These are phyloP conservation scores for Solanum arcanum DNA, from an alignment of 257 asterid species.

Conservation along the genomic window DNA sequence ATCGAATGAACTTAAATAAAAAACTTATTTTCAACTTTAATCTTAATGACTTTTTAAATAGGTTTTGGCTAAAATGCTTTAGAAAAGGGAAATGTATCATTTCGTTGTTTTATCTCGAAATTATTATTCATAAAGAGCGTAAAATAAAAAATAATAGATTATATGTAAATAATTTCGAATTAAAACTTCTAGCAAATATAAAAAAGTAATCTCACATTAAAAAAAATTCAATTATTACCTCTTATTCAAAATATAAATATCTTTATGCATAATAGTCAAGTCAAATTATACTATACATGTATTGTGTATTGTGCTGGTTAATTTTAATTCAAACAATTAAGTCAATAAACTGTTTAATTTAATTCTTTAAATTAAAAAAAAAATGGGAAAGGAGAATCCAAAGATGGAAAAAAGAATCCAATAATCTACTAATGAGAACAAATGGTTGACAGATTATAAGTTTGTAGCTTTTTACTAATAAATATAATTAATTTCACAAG, in stretches of 20 bases:
- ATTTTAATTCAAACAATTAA: not conserved
- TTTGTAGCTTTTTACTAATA: not conserved
- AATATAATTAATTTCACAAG: not conserved
- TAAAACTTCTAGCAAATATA: not conserved
- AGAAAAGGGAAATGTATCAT: not conserved
- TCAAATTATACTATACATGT: not conserved
- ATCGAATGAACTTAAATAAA: not conserved
- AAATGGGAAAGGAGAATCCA: not conserved
- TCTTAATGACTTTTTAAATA: not conserved
- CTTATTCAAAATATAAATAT: not conserved
- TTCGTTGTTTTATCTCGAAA: not conserved
- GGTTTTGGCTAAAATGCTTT: not conserved
- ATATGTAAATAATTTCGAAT: not conserved
- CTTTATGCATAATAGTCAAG: not conserved
- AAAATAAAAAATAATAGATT: not conserved
- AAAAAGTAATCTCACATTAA: not conserved
- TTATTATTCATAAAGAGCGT: not conserved
- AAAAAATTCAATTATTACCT: not conserved
- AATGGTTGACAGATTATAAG: not conserved
- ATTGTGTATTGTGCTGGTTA: not conserved
- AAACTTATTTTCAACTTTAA: not conserved
- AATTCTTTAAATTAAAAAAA: not conserved
- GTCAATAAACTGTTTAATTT: not conserved
- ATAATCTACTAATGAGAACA: not conserved
- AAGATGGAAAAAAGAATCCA: not conserved